These are phyloP conservation scores for Coniferiporia weirii DNA, from an alignment of 1,284 basidiomycete genomes.

Conservation along the genomic window DNA sequence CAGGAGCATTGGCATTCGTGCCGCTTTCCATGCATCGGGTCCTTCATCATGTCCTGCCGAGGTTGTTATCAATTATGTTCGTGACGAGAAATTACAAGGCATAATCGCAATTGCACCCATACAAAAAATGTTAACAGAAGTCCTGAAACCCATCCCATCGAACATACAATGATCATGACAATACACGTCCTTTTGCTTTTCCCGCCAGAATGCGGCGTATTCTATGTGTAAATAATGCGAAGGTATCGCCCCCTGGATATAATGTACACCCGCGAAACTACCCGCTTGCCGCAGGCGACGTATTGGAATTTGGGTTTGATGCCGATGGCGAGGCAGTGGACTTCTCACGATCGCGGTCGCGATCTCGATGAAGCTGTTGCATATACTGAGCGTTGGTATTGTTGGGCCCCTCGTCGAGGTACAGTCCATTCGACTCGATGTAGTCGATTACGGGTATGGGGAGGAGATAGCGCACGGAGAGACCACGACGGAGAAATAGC, in stretches of 20 bases:
- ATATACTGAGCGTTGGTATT: slow-evolving; percentile 9
- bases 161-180: neutral
- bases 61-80: no score
- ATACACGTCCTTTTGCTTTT: neutral
- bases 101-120: neutral
- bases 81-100: neutral
- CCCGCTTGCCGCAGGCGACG: neutral
- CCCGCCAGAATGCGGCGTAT: no score
- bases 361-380: slow-evolving; percentile 12
- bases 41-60: no score
- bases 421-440: slow-evolving; percentile 79
- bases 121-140: neutral
- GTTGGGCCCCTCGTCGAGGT: slow-evolving; percentile 53
- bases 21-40: no score
- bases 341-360: slow-evolving; percentile 7
- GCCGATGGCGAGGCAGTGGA: neutral
- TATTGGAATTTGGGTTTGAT: neutral
- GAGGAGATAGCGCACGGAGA: slow-evolving; percentile 91
- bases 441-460: slow-evolving; percentile 93
- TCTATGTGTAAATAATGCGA: neutral
- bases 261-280: neutral
- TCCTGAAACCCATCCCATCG: neutral
- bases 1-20: no score
- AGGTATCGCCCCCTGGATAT: neutral
- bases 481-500: slow-evolving; percentile 86